Percentiles rank a stretch among this genome's conserved stretches.
These are phyloP conservation scores for Tephrocybe rancida DNA, from an alignment of 768 basidiomycete species.

Conservation along the genomic window DNA sequence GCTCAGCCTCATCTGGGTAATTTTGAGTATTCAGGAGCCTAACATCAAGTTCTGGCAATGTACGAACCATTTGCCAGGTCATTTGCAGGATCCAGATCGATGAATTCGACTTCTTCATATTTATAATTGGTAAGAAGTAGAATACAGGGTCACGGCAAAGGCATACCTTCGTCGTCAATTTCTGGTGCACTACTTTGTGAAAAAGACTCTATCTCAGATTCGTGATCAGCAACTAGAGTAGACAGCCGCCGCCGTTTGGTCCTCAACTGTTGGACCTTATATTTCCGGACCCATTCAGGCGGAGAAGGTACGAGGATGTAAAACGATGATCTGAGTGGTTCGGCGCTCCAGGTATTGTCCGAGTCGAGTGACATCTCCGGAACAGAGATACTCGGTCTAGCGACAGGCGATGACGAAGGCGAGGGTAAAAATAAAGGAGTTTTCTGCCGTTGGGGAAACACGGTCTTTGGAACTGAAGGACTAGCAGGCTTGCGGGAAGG, in stretches of 20 bases:
- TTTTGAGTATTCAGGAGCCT: not conserved
- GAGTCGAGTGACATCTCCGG: not conserved
- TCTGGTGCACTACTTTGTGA: not conserved
- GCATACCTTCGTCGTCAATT: slow-evolving; percentile 24
- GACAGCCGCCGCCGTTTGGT: slow-evolving; percentile 5
- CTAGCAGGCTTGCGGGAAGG: not conserved
- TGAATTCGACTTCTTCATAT: slow-evolving; percentile 16
- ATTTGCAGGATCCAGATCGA: slow-evolving; percentile 17
- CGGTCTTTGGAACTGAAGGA: not conserved
- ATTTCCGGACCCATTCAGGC: slow-evolving; percentile 27
- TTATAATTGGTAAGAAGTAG: slow-evolving; percentile 14
- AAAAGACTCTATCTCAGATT: not conserved
- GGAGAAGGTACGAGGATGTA: slow-evolving; percentile 35
- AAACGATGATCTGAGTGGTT: not conserved
- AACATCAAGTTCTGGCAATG: not conserved
- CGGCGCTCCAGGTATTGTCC: not conserved
- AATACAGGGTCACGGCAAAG: slow-evolving; percentile 7
- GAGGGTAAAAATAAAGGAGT: slow-evolving; percentile 55
- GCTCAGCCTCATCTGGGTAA: slow-evolving; percentile 29
- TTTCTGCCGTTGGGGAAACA: slow-evolving; percentile 17
- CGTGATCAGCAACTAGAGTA: not conserved
- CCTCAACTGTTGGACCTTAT: slow-evolving; percentile 9
- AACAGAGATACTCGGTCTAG: not conserved
- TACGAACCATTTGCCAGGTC: slow-evolving; percentile 17
- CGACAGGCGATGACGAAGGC: slow-evolving; percentile 33